Percentiles rank a stretch among this genome's conserved stretches.
These are phyloP conservation scores for Saururus chinensis DNA, from an alignment of 164 flowering plant species.

Conservation along the genomic window DNA sequence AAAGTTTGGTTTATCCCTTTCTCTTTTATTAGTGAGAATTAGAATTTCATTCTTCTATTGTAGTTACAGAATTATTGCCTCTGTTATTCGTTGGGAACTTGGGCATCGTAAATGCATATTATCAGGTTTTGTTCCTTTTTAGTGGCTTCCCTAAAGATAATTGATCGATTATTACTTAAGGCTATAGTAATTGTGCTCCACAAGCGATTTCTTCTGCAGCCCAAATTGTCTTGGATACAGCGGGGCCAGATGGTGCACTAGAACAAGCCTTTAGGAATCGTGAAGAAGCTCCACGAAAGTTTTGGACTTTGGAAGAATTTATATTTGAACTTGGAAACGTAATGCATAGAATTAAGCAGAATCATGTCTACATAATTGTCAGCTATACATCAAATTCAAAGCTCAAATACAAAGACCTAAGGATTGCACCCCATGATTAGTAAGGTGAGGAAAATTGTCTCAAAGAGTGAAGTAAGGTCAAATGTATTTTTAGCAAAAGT, in stretches of 20 bases:
- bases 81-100: too few species aligned
- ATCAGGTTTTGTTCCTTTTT: too few species aligned
- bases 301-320: constrained; percentile 24
- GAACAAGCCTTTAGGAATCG: constrained; percentile 35
- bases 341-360: constrained; percentile 24
- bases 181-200: too few species aligned
- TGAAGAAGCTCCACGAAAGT: constrained; percentile 35
- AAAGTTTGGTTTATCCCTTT: too few species aligned
- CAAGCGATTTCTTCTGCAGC: constrained; percentile 31
- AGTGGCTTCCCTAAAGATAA: too few species aligned
- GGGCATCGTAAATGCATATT: too few species aligned
- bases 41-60: too few species aligned
- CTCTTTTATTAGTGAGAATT: too few species aligned
- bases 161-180: too few species aligned
- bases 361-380: constrained; percentile 30
- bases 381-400: constrained; percentile 25
- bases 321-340: constrained; percentile 29
- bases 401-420: constrained; percentile 22
- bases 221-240: constrained; percentile 21
- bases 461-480: constrained; percentile 23
- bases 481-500: too few species aligned
- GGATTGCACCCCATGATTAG: constrained; percentile 27
- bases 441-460: constrained; percentile 29
- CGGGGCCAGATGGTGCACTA: constrained; percentile 20
- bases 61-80: too few species aligned